Evolutionary conservation across 164 flowering plant species (phyloP).

Genomic region (Aristolochia contorta): DNA sequence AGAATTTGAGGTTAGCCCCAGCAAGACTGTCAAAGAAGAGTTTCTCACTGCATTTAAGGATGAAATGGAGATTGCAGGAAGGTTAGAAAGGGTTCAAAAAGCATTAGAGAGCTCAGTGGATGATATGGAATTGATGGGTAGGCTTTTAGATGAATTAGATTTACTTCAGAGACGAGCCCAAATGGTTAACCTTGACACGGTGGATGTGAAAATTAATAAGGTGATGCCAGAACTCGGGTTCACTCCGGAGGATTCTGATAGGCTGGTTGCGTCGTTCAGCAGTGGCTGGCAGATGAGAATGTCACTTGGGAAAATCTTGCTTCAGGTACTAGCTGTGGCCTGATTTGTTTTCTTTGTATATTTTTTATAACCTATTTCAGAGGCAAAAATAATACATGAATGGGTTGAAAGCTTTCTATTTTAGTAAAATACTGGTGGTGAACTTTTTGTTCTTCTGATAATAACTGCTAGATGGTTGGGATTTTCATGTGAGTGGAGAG

Average conservation of each 20-base stretch:
- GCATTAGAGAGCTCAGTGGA: constrained; percentile 75
- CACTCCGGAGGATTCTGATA: constrained; percentile 69
- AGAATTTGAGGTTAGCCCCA: constrained; percentile 82
- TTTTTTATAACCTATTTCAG: no score
- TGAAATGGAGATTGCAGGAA: constrained; percentile 69
- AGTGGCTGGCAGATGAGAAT: constrained; percentile 99
- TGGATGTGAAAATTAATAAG: constrained; percentile 79
- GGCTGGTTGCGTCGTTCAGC: constrained; percentile 87
- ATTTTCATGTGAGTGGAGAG: no score
- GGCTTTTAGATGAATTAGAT: constrained; percentile 96
- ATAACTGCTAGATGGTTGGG: no score
- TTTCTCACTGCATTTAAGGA: constrained; percentile 83
- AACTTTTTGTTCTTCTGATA: no score
- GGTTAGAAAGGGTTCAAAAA: constrained; percentile 86
- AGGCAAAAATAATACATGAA: no score
- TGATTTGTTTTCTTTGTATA: neutral
- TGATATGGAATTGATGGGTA: constrained; percentile 89
- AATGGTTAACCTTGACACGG: constrained; percentile 66
- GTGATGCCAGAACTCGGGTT: constrained; percentile 96
- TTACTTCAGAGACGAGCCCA: constrained; percentile 78
- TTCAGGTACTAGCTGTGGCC: constrained; percentile 56
- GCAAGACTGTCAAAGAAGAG: constrained; percentile 89
- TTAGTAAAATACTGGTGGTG: no score
- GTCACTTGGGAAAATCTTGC: constrained; percentile 91
- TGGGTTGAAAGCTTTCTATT: no score